Percentiles rank a stretch among this genome's conserved stretches.
Evolutionary conservation across 2,329 filamentous ascomycete genomes (phyloP).

Genomic region (Phymatotrichopsis omnivora): DNA sequence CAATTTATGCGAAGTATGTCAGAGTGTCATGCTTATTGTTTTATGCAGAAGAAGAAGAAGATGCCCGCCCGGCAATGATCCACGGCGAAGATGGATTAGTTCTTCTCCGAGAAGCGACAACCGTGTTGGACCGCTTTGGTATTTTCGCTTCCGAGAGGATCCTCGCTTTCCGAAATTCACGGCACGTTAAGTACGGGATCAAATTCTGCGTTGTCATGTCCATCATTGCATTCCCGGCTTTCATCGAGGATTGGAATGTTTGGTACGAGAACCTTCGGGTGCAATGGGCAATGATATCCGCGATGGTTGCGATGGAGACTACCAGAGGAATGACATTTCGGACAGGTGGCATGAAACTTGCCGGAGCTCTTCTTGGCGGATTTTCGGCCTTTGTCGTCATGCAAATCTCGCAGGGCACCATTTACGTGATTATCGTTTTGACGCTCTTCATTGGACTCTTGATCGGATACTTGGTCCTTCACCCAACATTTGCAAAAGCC

Average conservation of each 20-base stretch:
- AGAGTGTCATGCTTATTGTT: not conserved
- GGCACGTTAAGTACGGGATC: constrained; percentile 26
- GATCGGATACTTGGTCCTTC: constrained; percentile 21
- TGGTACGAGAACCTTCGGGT: constrained; percentile 26
- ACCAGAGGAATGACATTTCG: constrained; percentile 28
- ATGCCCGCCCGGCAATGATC: constrained; percentile 3
- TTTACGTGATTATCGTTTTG: constrained; percentile 15
- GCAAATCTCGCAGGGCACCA: constrained; percentile 11
- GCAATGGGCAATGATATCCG: constrained; percentile 26
- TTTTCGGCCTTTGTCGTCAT: constrained; percentile 21
- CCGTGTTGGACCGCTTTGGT: constrained; percentile 15
- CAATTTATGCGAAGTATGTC: not conserved
- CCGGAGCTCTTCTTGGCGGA: constrained; percentile 23
- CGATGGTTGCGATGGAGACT: constrained; percentile 28
- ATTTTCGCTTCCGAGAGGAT: constrained; percentile 22
- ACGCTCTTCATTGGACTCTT: constrained; percentile 21
- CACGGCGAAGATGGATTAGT: constrained; percentile 16
- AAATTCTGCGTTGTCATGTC: constrained; percentile 28
- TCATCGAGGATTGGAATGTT: constrained; percentile 20
- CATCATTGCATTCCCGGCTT: constrained; percentile 24
- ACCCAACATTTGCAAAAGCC: constrained; percentile 20
- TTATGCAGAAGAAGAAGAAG: constrained; percentile 10
- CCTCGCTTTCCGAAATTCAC: constrained; percentile 21
- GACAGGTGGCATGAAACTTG: constrained; percentile 27
- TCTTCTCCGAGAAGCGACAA: constrained; percentile 20